Base-by-base conservation (phyloP, 2,329 filamentous ascomycete genomes). In the Botryotinia convoluta region DNA sequence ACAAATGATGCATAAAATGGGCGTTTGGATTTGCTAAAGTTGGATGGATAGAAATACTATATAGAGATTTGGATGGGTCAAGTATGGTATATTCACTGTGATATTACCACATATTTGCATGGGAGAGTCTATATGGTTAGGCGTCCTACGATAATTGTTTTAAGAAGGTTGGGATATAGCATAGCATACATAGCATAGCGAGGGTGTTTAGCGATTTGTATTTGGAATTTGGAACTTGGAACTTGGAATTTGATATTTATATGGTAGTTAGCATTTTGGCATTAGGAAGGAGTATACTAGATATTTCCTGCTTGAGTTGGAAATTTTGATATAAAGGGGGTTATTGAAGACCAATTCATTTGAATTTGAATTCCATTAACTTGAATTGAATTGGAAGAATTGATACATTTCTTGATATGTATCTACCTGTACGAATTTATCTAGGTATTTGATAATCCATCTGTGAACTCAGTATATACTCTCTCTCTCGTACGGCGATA, bases 361-460 rank as follows among this genome's bases (percentile, higher is more conserved):
- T 51, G 26, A 51, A 5, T 51, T n/a, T n/a, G 10, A 51, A n/a
- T 51, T 51, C 5, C 4, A n/a, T 51, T 26, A 6, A 51, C 4
- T n/a, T 51, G 48, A 14, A 3, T 51, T 51, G 7, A 45, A 3
- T 18, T 44, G 42, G 37, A 8, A 39, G 44, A 22, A 45, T 22
- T 22, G 44, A n/a, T 12, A 14, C 7, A 0, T 51, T n/a, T n/a
- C 4, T n/a, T n/a, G 26, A 14, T n/a, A 16, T n/a, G 0, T n/a
- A n/a, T n/a, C 12, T 14, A 6, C 7, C 4, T 44, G 1, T 44
- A 44, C 16, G 6, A 39, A 10, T 7, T 3, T 51, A 51, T 6
- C 10, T 51, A n/a, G 10, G 22, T 51, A 51, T 26, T 51, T 26
- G 12, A 26, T 51, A 22, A n/a, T n/a, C 1, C 48, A n/a, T 51